phyloP scores from a whole-genome alignment of 129 eudicot genomes.

The Flaveria ramosissima region DNA sequence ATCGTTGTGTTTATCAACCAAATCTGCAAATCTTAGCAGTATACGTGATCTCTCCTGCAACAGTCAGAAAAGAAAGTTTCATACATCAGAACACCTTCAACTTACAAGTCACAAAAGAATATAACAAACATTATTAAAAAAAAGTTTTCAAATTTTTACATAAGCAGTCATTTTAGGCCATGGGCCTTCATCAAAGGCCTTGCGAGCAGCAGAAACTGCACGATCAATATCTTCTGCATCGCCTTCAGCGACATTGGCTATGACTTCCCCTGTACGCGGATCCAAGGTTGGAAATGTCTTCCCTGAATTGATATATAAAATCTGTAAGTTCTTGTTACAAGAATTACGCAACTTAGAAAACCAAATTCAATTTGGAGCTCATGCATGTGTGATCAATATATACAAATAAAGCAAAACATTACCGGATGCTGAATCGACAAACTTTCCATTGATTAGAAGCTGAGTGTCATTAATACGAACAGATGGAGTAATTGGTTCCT shows the following conservation, averaged over 20 bases:
- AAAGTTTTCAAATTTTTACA: slow-evolving; percentile 11
- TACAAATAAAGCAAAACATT: slow-evolving; percentile 7
- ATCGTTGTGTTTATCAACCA: slow-evolving; percentile 63
- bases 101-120: not conserved
- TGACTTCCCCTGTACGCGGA: slow-evolving; percentile 63
- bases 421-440: slow-evolving; percentile 71
- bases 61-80: not conserved
- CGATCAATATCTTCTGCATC: slow-evolving; percentile 52
- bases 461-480: slow-evolving; percentile 50
- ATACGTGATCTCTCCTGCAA: slow-evolving; percentile 51
- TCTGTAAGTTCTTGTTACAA: not conserved
- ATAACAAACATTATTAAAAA: not conserved
- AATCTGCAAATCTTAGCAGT: slow-evolving; percentile 55
- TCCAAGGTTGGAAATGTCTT: slow-evolving; percentile 57
- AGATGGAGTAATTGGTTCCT: slow-evolving; percentile 54
- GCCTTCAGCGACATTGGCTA: slow-evolving; percentile 55
- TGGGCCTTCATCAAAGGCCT: slow-evolving; percentile 56
- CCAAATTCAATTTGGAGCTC: not conserved
- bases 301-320: slow-evolving; percentile 21
- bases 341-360: not conserved
- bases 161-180: slow-evolving; percentile 60
- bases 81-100: not conserved
- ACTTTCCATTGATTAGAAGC: slow-evolving; percentile 62
- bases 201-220: slow-evolving; percentile 52
- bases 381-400: not conserved